A percentile compares a stretch with the other conserved stretches of the same genome.
These are phyloP conservation scores for Neonectria punicea DNA, from an alignment of 2,329 filamentous ascomycete species.

Conservation along the genomic window DNA sequence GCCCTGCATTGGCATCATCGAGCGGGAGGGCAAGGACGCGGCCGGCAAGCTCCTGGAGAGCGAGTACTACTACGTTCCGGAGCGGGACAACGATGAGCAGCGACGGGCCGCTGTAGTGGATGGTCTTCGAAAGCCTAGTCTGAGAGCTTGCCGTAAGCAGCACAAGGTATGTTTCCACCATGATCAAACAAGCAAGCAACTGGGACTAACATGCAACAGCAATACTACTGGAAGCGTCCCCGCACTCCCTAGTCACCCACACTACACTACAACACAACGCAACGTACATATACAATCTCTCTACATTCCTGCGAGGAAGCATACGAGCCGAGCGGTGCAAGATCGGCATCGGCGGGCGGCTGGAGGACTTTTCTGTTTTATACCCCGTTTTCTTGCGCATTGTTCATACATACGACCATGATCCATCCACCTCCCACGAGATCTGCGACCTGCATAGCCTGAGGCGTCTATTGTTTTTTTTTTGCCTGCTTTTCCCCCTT, in stretches of 20 bases:
- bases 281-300: conserved; percentile 25
- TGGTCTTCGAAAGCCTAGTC: conserved; percentile 86
- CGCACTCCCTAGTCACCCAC: conserved; percentile 60
- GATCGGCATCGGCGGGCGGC: conserved; percentile 5
- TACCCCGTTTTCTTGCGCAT: conserved; percentile 32
- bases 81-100: conserved; percentile 82
- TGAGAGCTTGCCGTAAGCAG: conserved; percentile 91
- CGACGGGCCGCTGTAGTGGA: conserved; percentile 85
- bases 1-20: conserved; percentile 86
- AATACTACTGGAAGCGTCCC: conserved; percentile 77
- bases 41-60: conserved; percentile 93
- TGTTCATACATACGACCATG: conserved; percentile 16
- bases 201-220: conserved; percentile 53
- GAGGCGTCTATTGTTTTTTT: conserved; percentile 38
- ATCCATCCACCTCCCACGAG: conserved; percentile 24
- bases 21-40: conserved; percentile 92
- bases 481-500: conserved; percentile 9
- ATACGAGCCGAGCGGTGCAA: not conserved
- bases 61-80: conserved; percentile 96
- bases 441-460: conserved; percentile 39
- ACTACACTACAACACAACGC: conserved; percentile 8
- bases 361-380: conserved; percentile 38
- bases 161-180: conserved; percentile 81
- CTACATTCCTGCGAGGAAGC: not conserved
- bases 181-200: not conserved